Percentiles rank a stretch among this genome's conserved stretches.
phyloP scores from a whole-genome alignment of 1,284 basidiomycete genomes.

The Fistulinella staudtii region DNA sequence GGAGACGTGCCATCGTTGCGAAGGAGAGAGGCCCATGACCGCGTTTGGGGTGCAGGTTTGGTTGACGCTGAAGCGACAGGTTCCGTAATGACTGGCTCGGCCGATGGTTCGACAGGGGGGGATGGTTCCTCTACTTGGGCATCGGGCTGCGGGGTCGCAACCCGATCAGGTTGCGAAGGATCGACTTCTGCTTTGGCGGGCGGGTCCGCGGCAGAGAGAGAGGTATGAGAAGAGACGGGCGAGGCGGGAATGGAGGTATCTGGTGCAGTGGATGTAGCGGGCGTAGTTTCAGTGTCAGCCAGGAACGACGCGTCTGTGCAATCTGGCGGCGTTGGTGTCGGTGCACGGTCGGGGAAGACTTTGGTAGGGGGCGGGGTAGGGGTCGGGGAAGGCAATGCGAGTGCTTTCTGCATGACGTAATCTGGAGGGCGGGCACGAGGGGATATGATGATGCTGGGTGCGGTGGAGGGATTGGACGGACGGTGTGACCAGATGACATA shows the following conservation, averaged over 20 bases:
- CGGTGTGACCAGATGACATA: conserved; percentile 63
- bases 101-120: not conserved
- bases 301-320: conserved; percentile 35
- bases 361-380: conserved; percentile 33
- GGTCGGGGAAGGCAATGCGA: conserved; percentile 34
- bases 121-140: not conserved
- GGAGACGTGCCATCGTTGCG: conserved; percentile 39
- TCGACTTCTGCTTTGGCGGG: conserved; percentile 20
- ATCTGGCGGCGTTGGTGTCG: conserved; percentile 9
- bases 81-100: not conserved
- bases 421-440: conserved; percentile 55
- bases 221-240: conserved; percentile 58
- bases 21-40: conserved; percentile 76
- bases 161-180: conserved; percentile 11
- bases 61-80: conserved; percentile 10
- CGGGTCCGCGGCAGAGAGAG: conserved; percentile 41
- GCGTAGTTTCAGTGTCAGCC: conserved; percentile 40
- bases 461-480: conserved; percentile 54
- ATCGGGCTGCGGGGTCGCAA: conserved; percentile 16
- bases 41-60: conserved; percentile 30
- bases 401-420: conserved; percentile 49
- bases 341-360: conserved; percentile 7
- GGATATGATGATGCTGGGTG: conserved; percentile 66
- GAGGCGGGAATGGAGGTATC: conserved; percentile 52
- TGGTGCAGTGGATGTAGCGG: conserved; percentile 39